Base-by-base conservation (phyloP, 345 rosid species). In the Raphanus raphanistrum region DNA sequence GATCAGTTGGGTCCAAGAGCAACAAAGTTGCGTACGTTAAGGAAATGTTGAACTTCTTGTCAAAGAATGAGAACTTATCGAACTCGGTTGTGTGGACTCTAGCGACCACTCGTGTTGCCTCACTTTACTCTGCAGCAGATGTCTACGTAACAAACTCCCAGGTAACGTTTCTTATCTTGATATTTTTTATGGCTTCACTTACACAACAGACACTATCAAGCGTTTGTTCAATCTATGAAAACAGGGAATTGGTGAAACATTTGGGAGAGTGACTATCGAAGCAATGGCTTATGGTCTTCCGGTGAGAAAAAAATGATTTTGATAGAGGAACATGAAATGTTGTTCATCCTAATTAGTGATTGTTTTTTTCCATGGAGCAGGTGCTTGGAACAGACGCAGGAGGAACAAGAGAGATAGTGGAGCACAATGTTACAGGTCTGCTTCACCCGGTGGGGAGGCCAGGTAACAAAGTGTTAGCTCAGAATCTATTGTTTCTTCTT, bases 231-330 rank as follows among this genome's bases (percentile, higher is more conserved):
- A 50, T 25, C 29, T 74, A 36, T 74, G 71, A 68, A 68, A 79
- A 74, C 72, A 94, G 98, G 97, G 97, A 38, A 63, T 87, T 31
- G 97, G 98, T 81, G 98, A 94, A 84, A 94, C 98, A 58, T 94
- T 94, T 55, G 98, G 98, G 65, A 94, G 98, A 85, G 98, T 94
- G 68, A 94, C 97, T 6, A 88, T 94, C 79, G 98, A 94, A 87
- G 97, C 98, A 71, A 94, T 92, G 98, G 94, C 96, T 1, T 94
- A 90, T 68, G 94, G 97, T 74, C 90, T 94, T 79, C 97, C 98
- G 95, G 96, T 94, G 71, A 85, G 82, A 73, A 74, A 61, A 68
- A 68, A 68, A n/a, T 21, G 16, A 52, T 9, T n/a, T 50, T 50
- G 21, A 66, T 60, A 12, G 11, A 66, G 25, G 3, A 66, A 48